Evolutionary conservation across 1,284 basidiomycete species (phyloP).

Genomic region (Testicularia cyperi): DNA sequence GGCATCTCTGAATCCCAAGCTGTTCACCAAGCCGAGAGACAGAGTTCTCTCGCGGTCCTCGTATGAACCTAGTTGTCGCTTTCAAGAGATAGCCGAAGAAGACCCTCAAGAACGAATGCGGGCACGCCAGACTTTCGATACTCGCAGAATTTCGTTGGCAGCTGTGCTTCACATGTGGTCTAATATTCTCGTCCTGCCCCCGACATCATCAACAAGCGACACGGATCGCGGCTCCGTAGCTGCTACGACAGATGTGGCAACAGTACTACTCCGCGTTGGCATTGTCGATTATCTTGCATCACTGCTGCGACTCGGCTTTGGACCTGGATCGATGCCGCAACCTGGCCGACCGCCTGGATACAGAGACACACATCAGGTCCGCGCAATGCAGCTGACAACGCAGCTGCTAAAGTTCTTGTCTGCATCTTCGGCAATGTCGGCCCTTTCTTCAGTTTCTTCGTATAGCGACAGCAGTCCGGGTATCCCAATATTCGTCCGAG

Average conservation of each 20-base stretch:
- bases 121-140: slow-evolving; percentile 6
- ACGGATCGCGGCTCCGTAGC: neutral
- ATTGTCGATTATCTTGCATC: slow-evolving; percentile 31
- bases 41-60: too few relatives aligned
- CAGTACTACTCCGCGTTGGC: slow-evolving; percentile 27
- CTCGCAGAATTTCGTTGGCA: too few relatives aligned
- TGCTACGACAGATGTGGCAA: slow-evolving; percentile 18
- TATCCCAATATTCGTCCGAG: slow-evolving; percentile 28
- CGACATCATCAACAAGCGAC: too few relatives aligned
- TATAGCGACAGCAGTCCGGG: slow-evolving; percentile 12
- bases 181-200: too few relatives aligned
- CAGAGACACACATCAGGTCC: slow-evolving; percentile 17
- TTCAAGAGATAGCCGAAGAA: slow-evolving; percentile 34
- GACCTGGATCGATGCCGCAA: slow-evolving; percentile 17
- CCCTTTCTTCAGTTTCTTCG: slow-evolving; percentile 30
- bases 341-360: slow-evolving; percentile 16
- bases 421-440: slow-evolving; percentile 32
- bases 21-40: slow-evolving; percentile 1
- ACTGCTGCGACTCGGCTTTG: slow-evolving; percentile 28
- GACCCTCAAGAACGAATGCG: slow-evolving; percentile 1
- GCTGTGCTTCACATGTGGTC: too few relatives aligned
- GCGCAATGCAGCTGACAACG: slow-evolving; percentile 13
- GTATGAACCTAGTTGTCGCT: too few relatives aligned
- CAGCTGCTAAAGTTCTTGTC: slow-evolving; percentile 22
- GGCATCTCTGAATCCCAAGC: slow-evolving; percentile 8